phyloP scores from a whole-genome alignment of 495 filamentous ascomycete genomes.

The Penicillium psychrofluorescens region DNA sequence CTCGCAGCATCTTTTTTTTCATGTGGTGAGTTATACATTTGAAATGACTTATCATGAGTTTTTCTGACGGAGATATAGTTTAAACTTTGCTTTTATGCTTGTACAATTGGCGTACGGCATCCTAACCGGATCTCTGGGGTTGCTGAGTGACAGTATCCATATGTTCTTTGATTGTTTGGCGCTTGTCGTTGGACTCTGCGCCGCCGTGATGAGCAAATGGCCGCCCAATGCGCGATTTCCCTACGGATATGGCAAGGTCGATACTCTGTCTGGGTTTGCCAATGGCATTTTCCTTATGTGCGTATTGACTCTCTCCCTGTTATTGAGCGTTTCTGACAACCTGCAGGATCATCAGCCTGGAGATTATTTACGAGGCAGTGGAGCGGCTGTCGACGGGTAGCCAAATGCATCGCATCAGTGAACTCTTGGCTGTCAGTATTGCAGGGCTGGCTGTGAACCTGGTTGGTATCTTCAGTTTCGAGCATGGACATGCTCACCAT shows the following conservation, averaged over 20 bases:
- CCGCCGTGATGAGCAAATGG: slow-evolving; percentile 98
- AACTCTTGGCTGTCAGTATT: slow-evolving; percentile 80
- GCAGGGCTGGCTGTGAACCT: slow-evolving; percentile 85
- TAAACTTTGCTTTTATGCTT: slow-evolving; percentile 94
- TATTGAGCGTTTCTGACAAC: slow-evolving; percentile 17
- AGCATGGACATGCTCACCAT: slow-evolving; percentile 55
- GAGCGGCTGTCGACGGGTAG: slow-evolving; percentile 76
- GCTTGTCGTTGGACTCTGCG: slow-evolving; percentile 82
- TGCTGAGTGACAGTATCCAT: slow-evolving; percentile 95
- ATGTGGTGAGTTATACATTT: slow-evolving; percentile 58
- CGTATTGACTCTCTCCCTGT: not conserved
- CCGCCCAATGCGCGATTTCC: slow-evolving; percentile 80
- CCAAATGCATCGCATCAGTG: slow-evolving; percentile 74
- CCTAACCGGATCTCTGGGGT: slow-evolving; percentile 81
- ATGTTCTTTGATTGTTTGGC: slow-evolving; percentile 99
- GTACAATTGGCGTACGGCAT: slow-evolving; percentile 93
- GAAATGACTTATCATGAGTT: not conserved
- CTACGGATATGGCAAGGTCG: slow-evolving; percentile 94
- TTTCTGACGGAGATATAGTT: slow-evolving; percentile 37
- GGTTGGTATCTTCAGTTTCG: slow-evolving; percentile 84
- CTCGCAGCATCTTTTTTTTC: slow-evolving; percentile 94
- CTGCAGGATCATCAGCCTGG: slow-evolving; percentile 79
- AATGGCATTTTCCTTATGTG: slow-evolving; percentile 96
- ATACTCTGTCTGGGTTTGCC: slow-evolving; percentile 91
- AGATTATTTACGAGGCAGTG: slow-evolving; percentile 92